A percentile compares a stretch with the other conserved stretches of the same genome.
These are phyloP conservation scores for Datura wrightii DNA, from an alignment of 257 asterid species.

Conservation along the genomic window DNA sequence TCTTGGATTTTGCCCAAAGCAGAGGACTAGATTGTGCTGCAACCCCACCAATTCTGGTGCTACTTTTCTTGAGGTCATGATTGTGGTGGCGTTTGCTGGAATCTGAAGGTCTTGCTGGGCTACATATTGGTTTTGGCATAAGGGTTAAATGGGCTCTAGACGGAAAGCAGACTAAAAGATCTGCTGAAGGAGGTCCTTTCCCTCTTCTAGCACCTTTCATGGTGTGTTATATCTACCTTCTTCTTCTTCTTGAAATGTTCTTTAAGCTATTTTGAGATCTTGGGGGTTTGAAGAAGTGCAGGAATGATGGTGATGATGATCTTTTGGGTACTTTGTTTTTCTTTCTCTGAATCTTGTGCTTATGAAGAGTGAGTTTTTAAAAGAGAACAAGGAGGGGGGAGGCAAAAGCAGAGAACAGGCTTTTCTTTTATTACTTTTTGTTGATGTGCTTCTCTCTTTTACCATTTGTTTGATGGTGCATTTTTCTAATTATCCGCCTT, in stretches of 20 bases:
- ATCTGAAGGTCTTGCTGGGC: slow-evolving; percentile 71
- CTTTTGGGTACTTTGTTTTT: background rate
- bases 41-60: slow-evolving; percentile 35
- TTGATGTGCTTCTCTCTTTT: slow-evolving; percentile 39
- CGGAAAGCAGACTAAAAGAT: slow-evolving; percentile 85
- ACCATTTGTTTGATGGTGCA: slow-evolving; percentile 49
- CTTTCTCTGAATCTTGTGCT: slow-evolving; percentile 20
- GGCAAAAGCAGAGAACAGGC: slow-evolving; percentile 42
- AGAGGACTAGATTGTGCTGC: slow-evolving; percentile 56
- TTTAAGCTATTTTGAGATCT: slow-evolving; percentile 31
- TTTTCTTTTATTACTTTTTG: slow-evolving; percentile 45
- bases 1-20: slow-evolving; percentile 58
- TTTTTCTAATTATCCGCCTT: slow-evolving; percentile 38
- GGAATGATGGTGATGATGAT: background rate
- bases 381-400: slow-evolving; percentile 17
- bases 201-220: slow-evolving; percentile 69
- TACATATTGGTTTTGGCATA: slow-evolving; percentile 82
- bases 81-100: slow-evolving; percentile 47
- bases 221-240: background rate
- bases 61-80: slow-evolving; percentile 42
- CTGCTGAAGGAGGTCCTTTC: slow-evolving; percentile 78
- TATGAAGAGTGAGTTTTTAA: slow-evolving; percentile 34
- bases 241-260: background rate
- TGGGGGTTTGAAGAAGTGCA: slow-evolving; percentile 24
- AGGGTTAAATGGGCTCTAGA: slow-evolving; percentile 76